Evolutionary conservation across 331 rosid species (phyloP), one percentile per base, ranked within the genome.

Genomic region (Quercus tomentella): DNA sequence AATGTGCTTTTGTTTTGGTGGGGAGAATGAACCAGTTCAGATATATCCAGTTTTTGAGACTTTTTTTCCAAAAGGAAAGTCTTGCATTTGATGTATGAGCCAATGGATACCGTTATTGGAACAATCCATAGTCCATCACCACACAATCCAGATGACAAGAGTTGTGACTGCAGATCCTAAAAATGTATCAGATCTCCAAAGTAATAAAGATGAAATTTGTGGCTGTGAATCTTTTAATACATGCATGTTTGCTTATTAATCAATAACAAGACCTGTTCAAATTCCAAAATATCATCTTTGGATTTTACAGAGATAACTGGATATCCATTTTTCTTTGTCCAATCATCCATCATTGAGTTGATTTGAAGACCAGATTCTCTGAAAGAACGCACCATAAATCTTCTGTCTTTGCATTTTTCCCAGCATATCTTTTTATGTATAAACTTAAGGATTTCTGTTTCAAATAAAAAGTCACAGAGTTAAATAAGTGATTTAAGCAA

Each of bases 241-340:
- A 58, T 12, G 68, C 71, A 76, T 60, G 52, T 28, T 63, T 65
- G 35, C 49, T 61, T 23, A 58, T 5, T 57, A 77, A 69, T 75
- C 57, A 62, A 75, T 4, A 14, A 25, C 43, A 56, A 16, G 76
- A 91, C 98, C 98, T 93, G 97, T 83, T 85, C 85, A 82, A 93
- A 85, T 77, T 90, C 90, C 90, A 93, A 77, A 67, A 80, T 85
- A 75, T 87, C 70, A 77, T 83, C 81, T 72, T 77, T 89, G 69
- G 82, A 52, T 69, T 80, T 85, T 45, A 93, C 89, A 31, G 89
- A 87, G 75, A 93, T 83, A 80, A 92, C 89, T 79, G 98, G 98
- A 82, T 90, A 91, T 81, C 98, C 97, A 79, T 77, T 82, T 81
- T 90, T 78, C 86, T 90, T 93, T 75, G 94, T 93, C 98, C 98